Conservation (phyloP, 78 protist species). For the Dictyostelium citrinum region DNA sequence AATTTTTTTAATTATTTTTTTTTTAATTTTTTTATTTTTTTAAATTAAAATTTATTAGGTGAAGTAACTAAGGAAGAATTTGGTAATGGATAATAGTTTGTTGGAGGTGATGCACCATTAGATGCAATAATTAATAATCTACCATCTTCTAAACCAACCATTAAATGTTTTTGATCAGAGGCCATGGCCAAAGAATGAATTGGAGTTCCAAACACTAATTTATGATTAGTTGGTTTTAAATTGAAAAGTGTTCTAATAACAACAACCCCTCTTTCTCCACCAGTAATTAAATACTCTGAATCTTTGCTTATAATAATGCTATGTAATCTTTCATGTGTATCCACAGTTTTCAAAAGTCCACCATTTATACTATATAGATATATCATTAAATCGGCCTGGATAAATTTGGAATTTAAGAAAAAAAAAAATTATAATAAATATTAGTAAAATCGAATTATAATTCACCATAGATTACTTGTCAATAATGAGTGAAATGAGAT, state of each 20-base stretch:
- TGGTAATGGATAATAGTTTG: not conserved
- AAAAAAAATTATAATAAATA: not conserved
- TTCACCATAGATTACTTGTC: not conserved
- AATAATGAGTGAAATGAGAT: not conserved
- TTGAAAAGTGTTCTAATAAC: slow-evolving; percentile 52
- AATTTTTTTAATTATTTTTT: not conserved
- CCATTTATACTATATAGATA: slow-evolving; percentile 83
- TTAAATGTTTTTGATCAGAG: slow-evolving; percentile 68
- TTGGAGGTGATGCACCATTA: not conserved
- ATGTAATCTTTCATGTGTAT: slow-evolving; percentile 66
- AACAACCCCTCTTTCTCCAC: slow-evolving; percentile 69
- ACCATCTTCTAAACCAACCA: slow-evolving; percentile 77
- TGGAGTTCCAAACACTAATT: slow-evolving; percentile 29
- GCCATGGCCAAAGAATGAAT: slow-evolving; percentile 45
- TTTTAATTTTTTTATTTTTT: not conserved
- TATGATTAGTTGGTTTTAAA: slow-evolving; percentile 32
- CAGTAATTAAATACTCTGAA: slow-evolving; percentile 72
- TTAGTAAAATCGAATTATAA: slow-evolving; percentile 5
- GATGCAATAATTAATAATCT: slow-evolving; percentile 43
- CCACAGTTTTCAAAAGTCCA: slow-evolving; percentile 24
- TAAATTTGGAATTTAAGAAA: not conserved
- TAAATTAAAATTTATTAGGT: not conserved
- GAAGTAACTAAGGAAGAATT: not conserved
- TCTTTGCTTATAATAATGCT: slow-evolving; percentile 51
- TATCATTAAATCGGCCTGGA: slow-evolving; percentile 44